These are phyloP conservation scores for Fusarium newnesense DNA, from an alignment of 2,329 filamentous ascomycete species.

Conservation along the genomic window DNA sequence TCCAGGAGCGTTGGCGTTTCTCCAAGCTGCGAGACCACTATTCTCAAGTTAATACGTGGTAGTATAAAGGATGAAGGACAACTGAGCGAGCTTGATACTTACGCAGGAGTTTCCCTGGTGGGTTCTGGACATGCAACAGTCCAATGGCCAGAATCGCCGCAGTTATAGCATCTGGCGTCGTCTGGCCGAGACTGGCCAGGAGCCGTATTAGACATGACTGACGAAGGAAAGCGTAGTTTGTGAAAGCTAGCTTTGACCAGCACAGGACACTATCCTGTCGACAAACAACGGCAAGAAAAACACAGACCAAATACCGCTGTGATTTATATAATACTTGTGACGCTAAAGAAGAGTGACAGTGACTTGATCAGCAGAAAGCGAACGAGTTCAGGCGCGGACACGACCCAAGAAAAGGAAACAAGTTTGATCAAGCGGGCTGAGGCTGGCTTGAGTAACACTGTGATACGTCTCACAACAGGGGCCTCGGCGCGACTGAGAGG, in stretches of 20 bases:
- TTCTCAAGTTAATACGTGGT: slow-evolving; percentile 18
- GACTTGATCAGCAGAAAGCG: slow-evolving; percentile 19
- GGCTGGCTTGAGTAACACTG: slow-evolving; percentile 29
- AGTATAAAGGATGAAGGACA: neutral
- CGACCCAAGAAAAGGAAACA: slow-evolving; percentile 1
- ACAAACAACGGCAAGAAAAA: neutral
- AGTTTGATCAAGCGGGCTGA: slow-evolving; percentile 28
- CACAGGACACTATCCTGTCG: slow-evolving; percentile 8
- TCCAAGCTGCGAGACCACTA: slow-evolving; percentile 52
- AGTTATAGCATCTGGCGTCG: slow-evolving; percentile 63
- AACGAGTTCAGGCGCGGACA: slow-evolving; percentile 20
- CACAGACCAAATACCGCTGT: neutral
- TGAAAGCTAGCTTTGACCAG: neutral
- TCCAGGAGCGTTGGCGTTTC: slow-evolving; percentile 44
- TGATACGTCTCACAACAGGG: slow-evolving; percentile 31
- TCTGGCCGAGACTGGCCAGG: slow-evolving; percentile 47
- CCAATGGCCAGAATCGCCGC: slow-evolving; percentile 62
- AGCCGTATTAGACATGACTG: slow-evolving; percentile 45
- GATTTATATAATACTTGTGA: slow-evolving; percentile 11
- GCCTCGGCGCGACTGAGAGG: slow-evolving; percentile 6
- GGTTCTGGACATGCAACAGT: slow-evolving; percentile 64
- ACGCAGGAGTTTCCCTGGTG: slow-evolving; percentile 60
- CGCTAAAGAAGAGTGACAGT: slow-evolving; percentile 3
- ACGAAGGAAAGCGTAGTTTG: neutral
- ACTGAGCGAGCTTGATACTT: slow-evolving; percentile 47